phyloP scores from a whole-genome alignment of 306 rosid species.

The Prunus salicina region DNA sequence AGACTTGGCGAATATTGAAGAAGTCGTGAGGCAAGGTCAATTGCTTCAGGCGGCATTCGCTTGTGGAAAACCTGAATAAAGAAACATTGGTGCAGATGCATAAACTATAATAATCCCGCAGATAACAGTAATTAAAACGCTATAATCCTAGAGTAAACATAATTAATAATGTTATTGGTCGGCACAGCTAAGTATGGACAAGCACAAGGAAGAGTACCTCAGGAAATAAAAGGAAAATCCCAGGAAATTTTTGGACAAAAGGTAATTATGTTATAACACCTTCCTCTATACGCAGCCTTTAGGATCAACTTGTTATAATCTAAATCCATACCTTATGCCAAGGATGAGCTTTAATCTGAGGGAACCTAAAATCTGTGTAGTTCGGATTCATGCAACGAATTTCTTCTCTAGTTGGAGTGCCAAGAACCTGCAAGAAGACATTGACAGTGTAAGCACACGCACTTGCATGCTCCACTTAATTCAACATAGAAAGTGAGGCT shows the following conservation, averaged over 20 bases:
- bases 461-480: conserved; percentile 15
- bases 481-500: conserved; percentile 24
- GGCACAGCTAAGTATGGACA: not conserved
- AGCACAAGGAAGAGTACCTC: not conserved
- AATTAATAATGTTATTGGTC: not conserved
- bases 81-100: conserved; percentile 11
- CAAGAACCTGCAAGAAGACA: conserved; percentile 71
- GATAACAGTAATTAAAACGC: not conserved
- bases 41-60: conserved; percentile 97
- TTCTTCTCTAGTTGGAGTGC: conserved; percentile 98
- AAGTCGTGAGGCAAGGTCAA: conserved; percentile 95
- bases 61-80: conserved; percentile 78
- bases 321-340: conserved; percentile 84
- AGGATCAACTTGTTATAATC: not conserved
- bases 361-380: conserved; percentile 91
- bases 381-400: conserved; percentile 95
- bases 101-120: conserved; percentile 4
- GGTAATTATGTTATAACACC: not conserved
- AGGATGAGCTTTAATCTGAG: conserved; percentile 95
- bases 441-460: conserved; percentile 12
- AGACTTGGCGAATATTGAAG: conserved; percentile 96
- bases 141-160: not conserved
- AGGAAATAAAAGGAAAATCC: not conserved
- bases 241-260: not conserved
- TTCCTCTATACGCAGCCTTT: not conserved